Percentiles rank a stretch among this genome's conserved stretches.
phyloP scores from a whole-genome alignment of 1,139 yeast genomes.

The Yamadazyma sp. region DNA sequence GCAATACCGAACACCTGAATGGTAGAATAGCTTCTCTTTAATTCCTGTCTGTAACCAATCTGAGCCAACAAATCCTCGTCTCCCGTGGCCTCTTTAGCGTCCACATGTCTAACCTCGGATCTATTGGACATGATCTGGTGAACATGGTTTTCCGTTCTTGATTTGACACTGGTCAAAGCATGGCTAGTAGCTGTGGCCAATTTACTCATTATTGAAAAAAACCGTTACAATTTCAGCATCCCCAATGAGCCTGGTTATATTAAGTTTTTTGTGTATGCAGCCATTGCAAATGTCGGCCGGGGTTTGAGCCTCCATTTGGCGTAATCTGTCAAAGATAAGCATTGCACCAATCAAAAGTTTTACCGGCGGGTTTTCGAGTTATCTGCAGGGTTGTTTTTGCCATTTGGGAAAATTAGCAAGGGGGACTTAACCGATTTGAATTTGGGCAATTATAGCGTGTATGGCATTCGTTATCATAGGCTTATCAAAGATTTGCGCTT shows the following conservation, averaged over 20 bases:
- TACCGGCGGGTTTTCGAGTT: too few relatives aligned
- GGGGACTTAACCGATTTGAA: too few relatives aligned
- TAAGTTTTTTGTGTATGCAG: too few relatives aligned
- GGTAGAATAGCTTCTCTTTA: slow-evolving; percentile 47
- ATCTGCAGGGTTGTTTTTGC: too few relatives aligned
- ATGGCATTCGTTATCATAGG: too few relatives aligned
- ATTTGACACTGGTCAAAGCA: slow-evolving; percentile 13
- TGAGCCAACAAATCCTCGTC: slow-evolving; percentile 53
- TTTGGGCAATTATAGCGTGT: too few relatives aligned
- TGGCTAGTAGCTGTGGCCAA: slow-evolving; percentile 9
- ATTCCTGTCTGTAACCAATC: slow-evolving; percentile 54
- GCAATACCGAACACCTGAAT: slow-evolving; percentile 55
- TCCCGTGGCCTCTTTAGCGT: slow-evolving; percentile 24
- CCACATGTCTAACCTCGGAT: slow-evolving; percentile 28
- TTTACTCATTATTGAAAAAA: neutral
- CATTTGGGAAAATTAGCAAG: too few relatives aligned
- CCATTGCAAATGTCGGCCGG: too few relatives aligned
- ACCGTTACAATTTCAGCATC: neutral
- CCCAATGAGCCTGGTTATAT: neutral
- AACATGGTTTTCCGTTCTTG: slow-evolving; percentile 23
- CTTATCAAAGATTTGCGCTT: too few relatives aligned
- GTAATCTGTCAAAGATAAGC: too few relatives aligned
- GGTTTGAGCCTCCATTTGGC: too few relatives aligned
- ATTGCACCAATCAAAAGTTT: too few relatives aligned
- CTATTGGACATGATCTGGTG: slow-evolving; percentile 23